A percentile compares a stretch with the other conserved stretches of the same genome.
Evolutionary conservation across 1,139 yeast species (phyloP).

Genomic region (Debaryomyces subglobosus): DNA sequence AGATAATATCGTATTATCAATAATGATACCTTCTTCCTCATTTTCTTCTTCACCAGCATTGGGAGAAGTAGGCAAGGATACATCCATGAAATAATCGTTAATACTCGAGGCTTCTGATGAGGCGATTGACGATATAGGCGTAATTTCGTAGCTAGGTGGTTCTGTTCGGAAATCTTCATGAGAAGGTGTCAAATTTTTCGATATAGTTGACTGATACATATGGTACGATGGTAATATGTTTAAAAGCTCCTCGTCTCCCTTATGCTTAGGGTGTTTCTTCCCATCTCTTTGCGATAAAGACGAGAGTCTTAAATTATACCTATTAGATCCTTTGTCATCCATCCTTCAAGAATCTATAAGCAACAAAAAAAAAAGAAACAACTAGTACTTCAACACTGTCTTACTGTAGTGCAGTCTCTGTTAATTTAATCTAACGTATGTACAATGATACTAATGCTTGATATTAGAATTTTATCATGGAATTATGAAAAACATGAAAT

Average conservation of each 20-base stretch:
- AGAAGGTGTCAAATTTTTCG: constrained; percentile 39
- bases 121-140: constrained; percentile 25
- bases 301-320: constrained; percentile 21
- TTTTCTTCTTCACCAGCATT: constrained; percentile 10
- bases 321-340: constrained; percentile 15
- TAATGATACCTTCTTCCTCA: constrained; percentile 16
- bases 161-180: constrained; percentile 33
- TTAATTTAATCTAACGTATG: not conserved
- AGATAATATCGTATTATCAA: constrained; percentile 37
- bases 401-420: not conserved
- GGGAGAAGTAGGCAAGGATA: constrained; percentile 26
- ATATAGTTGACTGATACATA: constrained; percentile 43
- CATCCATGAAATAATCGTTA: constrained; percentile 23
- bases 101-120: constrained; percentile 15
- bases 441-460: not conserved
- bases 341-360: constrained; percentile 1
- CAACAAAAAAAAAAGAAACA: not conserved
- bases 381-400: not conserved
- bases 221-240: constrained; percentile 48
- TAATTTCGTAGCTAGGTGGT: constrained; percentile 41
- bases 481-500: not conserved
- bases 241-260: constrained; percentile 33
- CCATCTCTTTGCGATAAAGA: constrained; percentile 12
- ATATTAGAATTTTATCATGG: not conserved
- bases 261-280: constrained; percentile 10